A percentile compares a stretch with the other conserved stretches of the same genome.
phyloP scores from a whole-genome alignment of 2,329 filamentous ascomycete species.

The Thermothelomyces thermophilus region DNA sequence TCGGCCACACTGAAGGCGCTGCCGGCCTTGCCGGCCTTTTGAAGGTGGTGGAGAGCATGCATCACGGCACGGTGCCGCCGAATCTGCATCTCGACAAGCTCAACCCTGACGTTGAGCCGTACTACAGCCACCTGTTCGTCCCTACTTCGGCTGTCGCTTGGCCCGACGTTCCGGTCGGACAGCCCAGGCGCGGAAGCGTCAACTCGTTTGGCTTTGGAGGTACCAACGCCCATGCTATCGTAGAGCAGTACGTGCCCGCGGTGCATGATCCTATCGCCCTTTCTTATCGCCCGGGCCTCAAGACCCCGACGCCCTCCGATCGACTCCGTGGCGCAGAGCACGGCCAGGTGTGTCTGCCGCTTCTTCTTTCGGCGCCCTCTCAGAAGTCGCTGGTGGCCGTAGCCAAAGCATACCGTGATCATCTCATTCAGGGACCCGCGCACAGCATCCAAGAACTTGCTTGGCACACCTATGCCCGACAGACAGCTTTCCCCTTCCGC shows the following conservation, averaged over 20 bases:
- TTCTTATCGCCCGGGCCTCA: slow-evolving; percentile 6
- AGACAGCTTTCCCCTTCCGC: slow-evolving; percentile 30
- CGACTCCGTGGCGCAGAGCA: not conserved
- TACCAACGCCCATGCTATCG: slow-evolving; percentile 38
- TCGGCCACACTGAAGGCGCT: slow-evolving; percentile 45
- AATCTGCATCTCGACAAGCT: slow-evolving; percentile 38
- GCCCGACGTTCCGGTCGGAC: slow-evolving; percentile 31
- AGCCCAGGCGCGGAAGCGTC: slow-evolving; percentile 37
- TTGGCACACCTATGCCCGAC: slow-evolving; percentile 29
- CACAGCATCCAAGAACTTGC: slow-evolving; percentile 24
- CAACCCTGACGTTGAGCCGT: slow-evolving; percentile 36
- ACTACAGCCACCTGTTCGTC: slow-evolving; percentile 30
- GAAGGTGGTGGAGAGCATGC: slow-evolving; percentile 38
- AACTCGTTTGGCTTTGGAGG: slow-evolving; percentile 43
- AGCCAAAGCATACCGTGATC: slow-evolving; percentile 25
- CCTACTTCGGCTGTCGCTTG: slow-evolving; percentile 30
- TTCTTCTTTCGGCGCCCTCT: slow-evolving; percentile 35
- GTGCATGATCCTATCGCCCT: slow-evolving; percentile 26
- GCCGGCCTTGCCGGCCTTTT: slow-evolving; percentile 44
- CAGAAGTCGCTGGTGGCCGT: slow-evolving; percentile 30
- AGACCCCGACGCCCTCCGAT: not conserved
- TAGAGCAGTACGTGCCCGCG: slow-evolving; percentile 34
- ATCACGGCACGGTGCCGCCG: slow-evolving; percentile 34
- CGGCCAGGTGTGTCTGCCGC: slow-evolving; percentile 26
- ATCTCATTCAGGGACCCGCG: slow-evolving; percentile 22